These are phyloP conservation scores for Beauveria pseudobassiana DNA, from an alignment of 2,329 filamentous ascomycete species.

Conservation along the genomic window DNA sequence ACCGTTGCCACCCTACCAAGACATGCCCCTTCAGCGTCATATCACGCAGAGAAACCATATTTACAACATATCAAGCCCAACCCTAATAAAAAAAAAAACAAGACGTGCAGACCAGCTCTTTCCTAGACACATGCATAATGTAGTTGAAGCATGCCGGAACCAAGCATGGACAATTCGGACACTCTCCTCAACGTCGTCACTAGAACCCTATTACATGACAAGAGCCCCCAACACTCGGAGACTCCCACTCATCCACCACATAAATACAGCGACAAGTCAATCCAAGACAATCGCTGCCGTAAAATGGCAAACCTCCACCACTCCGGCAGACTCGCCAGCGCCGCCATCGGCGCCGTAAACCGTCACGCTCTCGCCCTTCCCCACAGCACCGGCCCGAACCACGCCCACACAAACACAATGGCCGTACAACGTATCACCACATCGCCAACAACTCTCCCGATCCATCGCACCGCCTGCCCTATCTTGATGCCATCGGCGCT, in stretches of 20 bases:
- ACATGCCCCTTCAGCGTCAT: not conserved
- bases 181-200: not conserved
- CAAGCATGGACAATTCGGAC: not conserved
- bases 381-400: not conserved
- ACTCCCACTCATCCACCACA: not conserved
- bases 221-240: not conserved
- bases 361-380: not conserved
- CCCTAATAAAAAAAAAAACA: not conserved
- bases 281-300: not conserved
- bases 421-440: too few relatives aligned
- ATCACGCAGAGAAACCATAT: not conserved
- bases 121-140: not conserved
- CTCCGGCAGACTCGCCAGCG: too few relatives aligned
- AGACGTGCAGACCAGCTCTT: not conserved
- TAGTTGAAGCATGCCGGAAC: not conserved
- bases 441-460: too few relatives aligned
- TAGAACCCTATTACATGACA: not conserved
- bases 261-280: not conserved
- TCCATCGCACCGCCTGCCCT: too few relatives aligned
- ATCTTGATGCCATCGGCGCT: too few relatives aligned
- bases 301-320: too few relatives aligned
- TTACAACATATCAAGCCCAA: not conserved
- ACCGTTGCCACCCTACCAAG: not conserved
- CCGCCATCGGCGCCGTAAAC: not conserved
- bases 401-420: not conserved